A percentile compares a stretch with the other conserved stretches of the same genome.
Evolutionary conservation across 2,329 filamentous ascomycete genomes (phyloP).

Genomic region (Ophiostoma himal-ulmi): DNA sequence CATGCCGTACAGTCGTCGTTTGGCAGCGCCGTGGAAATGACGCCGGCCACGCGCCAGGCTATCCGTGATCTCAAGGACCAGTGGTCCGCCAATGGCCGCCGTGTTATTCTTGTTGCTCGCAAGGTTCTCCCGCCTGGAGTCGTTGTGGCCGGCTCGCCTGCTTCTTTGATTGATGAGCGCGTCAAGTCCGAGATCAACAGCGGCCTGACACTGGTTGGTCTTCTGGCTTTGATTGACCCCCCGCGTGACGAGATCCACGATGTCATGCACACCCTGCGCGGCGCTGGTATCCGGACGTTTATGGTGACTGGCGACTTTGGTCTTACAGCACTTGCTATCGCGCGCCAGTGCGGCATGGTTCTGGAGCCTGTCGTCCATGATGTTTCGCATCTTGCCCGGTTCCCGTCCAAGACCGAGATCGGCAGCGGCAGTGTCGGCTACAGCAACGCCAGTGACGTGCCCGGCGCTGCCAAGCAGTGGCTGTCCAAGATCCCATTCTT

Average conservation of each 20-base stretch:
- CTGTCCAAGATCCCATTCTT: background rate
- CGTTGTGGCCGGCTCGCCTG: slow-evolving; percentile 38
- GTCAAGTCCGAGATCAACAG: slow-evolving; percentile 40
- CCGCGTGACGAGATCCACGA: slow-evolving; percentile 65
- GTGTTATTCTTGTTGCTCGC: slow-evolving; percentile 60
- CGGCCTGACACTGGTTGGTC: slow-evolving; percentile 63
- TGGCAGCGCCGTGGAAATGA: slow-evolving; percentile 50
- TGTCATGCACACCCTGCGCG: slow-evolving; percentile 58
- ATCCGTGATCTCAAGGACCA: slow-evolving; percentile 48
- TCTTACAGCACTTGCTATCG: slow-evolving; percentile 64
- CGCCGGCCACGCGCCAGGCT: slow-evolving; percentile 30
- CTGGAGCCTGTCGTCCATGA: background rate
- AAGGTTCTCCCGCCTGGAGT: slow-evolving; percentile 44
- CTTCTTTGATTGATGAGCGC: slow-evolving; percentile 40
- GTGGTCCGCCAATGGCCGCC: slow-evolving; percentile 63
- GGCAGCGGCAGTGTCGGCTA: background rate
- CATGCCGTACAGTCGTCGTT: slow-evolving; percentile 51
- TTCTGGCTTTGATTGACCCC: slow-evolving; percentile 74
- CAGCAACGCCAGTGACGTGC: background rate
- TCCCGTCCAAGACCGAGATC: background rate
- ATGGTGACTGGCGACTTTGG: slow-evolving; percentile 80
- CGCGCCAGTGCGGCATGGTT: slow-evolving; percentile 60
- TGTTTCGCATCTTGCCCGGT: background rate
- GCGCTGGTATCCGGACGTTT: slow-evolving; percentile 66
- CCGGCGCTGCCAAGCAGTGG: slow-evolving; percentile 41